A percentile compares a stretch with the other conserved stretches of the same genome.
These are phyloP conservation scores for Clavispora carvajalis DNA, from an alignment of 805 yeast genomes.

Conservation along the genomic window DNA sequence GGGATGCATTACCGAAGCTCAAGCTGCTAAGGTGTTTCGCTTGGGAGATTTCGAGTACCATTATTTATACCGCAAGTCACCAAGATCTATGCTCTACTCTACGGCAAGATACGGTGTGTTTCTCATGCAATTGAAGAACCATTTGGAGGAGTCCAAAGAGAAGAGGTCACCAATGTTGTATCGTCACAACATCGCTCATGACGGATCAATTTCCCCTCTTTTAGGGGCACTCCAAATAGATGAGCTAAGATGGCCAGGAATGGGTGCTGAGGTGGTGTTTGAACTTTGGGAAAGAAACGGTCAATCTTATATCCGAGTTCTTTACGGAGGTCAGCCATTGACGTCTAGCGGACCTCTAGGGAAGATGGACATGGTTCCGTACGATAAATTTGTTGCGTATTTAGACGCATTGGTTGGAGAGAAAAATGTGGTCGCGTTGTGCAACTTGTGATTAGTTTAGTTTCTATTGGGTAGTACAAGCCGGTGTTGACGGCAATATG, in stretches of 20 bases:
- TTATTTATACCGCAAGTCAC: not conserved
- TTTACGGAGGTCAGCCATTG: slow-evolving; percentile 1
- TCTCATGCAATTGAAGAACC: not conserved
- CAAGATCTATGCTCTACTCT: not conserved
- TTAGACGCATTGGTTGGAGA: not conserved
- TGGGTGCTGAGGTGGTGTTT: slow-evolving; percentile 4
- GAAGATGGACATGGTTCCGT: not conserved
- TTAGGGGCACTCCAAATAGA: not conserved
- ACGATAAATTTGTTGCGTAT: not conserved
- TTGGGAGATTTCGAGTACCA: slow-evolving; percentile 2
- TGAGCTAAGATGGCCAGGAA: slow-evolving; percentile 1
- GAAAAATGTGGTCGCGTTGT: not conserved
- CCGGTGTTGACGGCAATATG: no score
- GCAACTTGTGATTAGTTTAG: not conserved
- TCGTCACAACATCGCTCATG: slow-evolving; percentile 2
- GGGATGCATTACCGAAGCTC: not conserved
- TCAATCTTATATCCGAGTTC: not conserved
- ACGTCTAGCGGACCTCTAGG: not conserved
- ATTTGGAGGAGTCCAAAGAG: not conserved
- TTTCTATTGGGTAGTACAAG: no score
- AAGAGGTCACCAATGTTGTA: not conserved
- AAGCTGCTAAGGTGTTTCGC: slow-evolving; percentile 1
- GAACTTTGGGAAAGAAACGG: not conserved
- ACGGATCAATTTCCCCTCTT: slow-evolving; percentile 1
- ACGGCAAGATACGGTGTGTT: not conserved